Evolutionary conservation across 805 yeast species (phyloP), one percentile per base, ranked within the genome.

Genomic region (Zygoascus bituminiphila): DNA sequence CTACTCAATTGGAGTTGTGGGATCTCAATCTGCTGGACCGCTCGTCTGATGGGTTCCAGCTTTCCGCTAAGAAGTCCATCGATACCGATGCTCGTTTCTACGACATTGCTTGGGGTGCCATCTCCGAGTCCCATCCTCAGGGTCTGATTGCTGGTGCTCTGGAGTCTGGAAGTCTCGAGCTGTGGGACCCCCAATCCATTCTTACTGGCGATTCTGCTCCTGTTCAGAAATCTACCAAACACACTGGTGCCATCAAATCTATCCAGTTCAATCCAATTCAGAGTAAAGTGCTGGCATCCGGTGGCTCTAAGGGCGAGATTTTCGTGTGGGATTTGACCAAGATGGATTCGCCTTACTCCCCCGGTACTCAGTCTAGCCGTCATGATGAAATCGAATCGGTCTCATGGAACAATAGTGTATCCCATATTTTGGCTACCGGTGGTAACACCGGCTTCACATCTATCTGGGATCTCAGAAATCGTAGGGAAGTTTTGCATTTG

Each of bases 391-490:
- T 93, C 49, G 76, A 82, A 33, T 77, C 85, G 33, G 77, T 93
- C 23, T 78, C 96, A 2, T 93, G 98, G 98, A 93, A 93, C 69
- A 79, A 82, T 61, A 71, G 77, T 31, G 82, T 85, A 48, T 70
- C 83, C 36, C 95, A 91, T 61, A 89, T 93, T 56, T 79, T 93
- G 65, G 98, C 98, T 17, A 75, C 87, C 46, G 94, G 95, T 10
- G 88, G 95, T 43, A 77, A 80, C 57, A 77, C 87, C 14, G 94
- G 95, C 14, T 84, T 79, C 63, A 82, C 96, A 2, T 83, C 96
- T 1, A 82, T 93, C 55, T 93, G 97, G 97, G 98, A 93, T 67
- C 72, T 89, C 55, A 85, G 84, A 61, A 80, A 88, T 37, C 83
- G 82, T 62, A 78, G 87, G 60, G 97, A 91, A 67, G 95, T 91